Conservation (phyloP, 345 rosid species). For the Pistacia atlantica region DNA sequence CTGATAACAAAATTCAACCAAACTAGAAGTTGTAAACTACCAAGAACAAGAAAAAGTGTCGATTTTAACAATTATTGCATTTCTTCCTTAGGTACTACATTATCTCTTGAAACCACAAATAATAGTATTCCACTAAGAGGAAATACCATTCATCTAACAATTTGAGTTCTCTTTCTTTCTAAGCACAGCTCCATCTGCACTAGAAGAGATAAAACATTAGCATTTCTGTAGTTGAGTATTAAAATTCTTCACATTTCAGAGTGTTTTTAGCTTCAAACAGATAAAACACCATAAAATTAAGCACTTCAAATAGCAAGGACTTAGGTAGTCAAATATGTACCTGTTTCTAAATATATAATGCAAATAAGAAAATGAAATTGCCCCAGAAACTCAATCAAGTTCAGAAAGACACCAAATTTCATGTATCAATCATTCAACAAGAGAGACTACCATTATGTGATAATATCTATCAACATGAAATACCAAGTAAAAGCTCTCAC, state of each 20-base stretch:
- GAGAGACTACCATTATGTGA: too few species aligned
- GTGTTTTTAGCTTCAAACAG: neutral
- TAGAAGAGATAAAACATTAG: neutral
- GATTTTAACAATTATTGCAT: neutral
- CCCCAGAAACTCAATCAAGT: too few species aligned
- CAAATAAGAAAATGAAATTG: too few species aligned
- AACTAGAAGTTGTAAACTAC: neutral
- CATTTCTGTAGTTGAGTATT: neutral
- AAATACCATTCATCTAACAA: neutral
- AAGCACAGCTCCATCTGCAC: slow-evolving; percentile 7
- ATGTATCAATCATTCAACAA: too few species aligned
- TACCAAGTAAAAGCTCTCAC: too few species aligned
- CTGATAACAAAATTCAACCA: neutral
- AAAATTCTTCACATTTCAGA: neutral
- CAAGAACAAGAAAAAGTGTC: neutral
- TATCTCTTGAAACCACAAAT: neutral
- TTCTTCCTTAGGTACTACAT: neutral
- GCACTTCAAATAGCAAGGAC: neutral
- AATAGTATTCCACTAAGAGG: neutral
- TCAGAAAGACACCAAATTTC: too few species aligned
- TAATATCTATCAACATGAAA: too few species aligned
- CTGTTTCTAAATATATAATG: too few species aligned
- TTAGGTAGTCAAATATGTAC: neutral
- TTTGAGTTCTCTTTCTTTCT: neutral
- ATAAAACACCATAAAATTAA: neutral